Percentiles rank a stretch among this genome's conserved stretches.
These are phyloP conservation scores for Penicillium verhagenii DNA, from an alignment of 495 filamentous ascomycete genomes.

Conservation along the genomic window DNA sequence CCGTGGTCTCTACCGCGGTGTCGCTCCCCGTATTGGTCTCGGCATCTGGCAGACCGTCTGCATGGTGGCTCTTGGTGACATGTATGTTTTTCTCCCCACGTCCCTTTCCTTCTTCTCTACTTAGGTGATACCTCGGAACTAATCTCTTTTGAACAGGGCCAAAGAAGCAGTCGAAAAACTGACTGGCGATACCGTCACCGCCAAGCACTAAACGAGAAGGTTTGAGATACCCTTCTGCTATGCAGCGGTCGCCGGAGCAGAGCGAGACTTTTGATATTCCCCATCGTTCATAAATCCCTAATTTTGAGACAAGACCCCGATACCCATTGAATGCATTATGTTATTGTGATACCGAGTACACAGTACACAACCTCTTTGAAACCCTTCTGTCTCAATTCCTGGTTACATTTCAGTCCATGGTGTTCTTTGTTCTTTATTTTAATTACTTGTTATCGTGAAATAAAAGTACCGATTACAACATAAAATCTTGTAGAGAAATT, in stretches of 20 bases:
- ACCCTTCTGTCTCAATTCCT: neutral
- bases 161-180: constrained; percentile 97
- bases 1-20: constrained; percentile 93
- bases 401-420: too few relatives aligned
- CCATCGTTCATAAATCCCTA: constrained; percentile 12
- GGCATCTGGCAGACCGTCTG: constrained; percentile 99
- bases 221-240: constrained; percentile 51
- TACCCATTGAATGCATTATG: constrained; percentile 27
- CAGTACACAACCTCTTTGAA: too few relatives aligned
- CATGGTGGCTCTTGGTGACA: constrained; percentile 99
- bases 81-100: constrained; percentile 59
- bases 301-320: constrained; percentile 15
- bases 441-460: too few relatives aligned
- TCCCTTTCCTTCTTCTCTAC: neutral
- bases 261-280: neutral
- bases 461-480: too few relatives aligned
- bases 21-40: constrained; percentile 88
- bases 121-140: constrained; percentile 34
- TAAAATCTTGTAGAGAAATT: too few relatives aligned
- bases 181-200: constrained; percentile 90
- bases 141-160: constrained; percentile 64
- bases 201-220: constrained; percentile 84
- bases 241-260: constrained; percentile 22
- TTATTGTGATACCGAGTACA: neutral
- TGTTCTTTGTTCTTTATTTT: too few relatives aligned